Evolutionary conservation across 2,329 filamentous ascomycete genomes (phyloP), one percentile per base, ranked within the genome.

Genomic region (Claviceps sp.): DNA sequence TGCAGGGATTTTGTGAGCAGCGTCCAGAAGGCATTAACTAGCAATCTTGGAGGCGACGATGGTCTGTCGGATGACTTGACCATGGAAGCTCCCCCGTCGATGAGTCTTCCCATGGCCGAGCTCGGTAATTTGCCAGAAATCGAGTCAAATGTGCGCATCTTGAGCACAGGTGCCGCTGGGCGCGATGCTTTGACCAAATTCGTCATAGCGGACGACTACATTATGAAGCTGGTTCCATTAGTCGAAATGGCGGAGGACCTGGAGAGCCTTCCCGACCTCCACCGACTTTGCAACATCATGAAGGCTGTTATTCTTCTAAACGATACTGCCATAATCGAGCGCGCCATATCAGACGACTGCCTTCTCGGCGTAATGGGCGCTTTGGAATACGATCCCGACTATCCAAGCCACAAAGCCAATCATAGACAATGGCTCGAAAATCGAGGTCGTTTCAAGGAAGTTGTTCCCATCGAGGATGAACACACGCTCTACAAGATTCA

Each of bases 321-420:
- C 70, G 93, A 98, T 65, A 95, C 86, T 34, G 79, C 83, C 53
- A 95, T 98, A 56, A 95, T 98, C 61, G 93, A 98, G 68, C 84
- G 88, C 59, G 86, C 91, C 14, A 90, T 98, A 26, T 88, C 86
- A 14, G 91, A 97, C 68, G 82, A 89, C 53, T 85, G 90, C 58
- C 83, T 97, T 45, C 71, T 95, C 58, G 93, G 91, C 17, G 91
- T 97, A 26, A 90, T 98, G 39, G 93, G 93, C 54, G 93, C 93
- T 23, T 74, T 98, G 56, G 93, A 98, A 73, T 98, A 97, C 70
- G 93, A 98, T 61, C 91, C 93, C 0, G 93, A 98, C 68, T 98
- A 97, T 61, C 93, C 93, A 6, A 89, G 85, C 54, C 93, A 97
- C 74, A 97, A 96, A 66, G 91, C 93, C 23, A 97, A 97, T 63